Conservation (phyloP, 768 basidiomycete species). For the Asterophora parasitica region DNA sequence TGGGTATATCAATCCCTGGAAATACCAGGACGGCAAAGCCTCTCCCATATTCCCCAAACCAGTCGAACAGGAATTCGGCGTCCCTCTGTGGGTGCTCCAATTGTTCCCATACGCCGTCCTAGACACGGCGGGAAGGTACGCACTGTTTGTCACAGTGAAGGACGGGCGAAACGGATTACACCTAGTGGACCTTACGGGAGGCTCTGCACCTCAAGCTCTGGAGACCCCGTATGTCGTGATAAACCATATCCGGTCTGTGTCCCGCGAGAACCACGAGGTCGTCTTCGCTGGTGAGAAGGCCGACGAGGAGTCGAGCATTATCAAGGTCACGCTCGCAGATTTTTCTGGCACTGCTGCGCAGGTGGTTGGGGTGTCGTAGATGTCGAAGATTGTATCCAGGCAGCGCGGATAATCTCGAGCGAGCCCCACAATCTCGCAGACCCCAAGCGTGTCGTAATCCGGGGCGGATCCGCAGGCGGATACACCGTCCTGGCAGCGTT, state of each 20-base stretch:
- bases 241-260: slow-evolving; percentile 29
- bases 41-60: slow-evolving; percentile 37
- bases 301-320: slow-evolving; percentile 31
- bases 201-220: slow-evolving; percentile 26
- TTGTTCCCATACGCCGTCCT: slow-evolving; percentile 43
- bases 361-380: slow-evolving; percentile 75
- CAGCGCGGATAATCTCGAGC: slow-evolving; percentile 44
- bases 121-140: slow-evolving; percentile 27
- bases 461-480: slow-evolving; percentile 72
- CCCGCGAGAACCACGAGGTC: slow-evolving; percentile 23
- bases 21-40: slow-evolving; percentile 30
- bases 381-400: slow-evolving; percentile 58
- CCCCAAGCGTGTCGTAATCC: slow-evolving; percentile 56
- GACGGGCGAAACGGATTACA: slow-evolving; percentile 38
- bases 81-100: slow-evolving; percentile 53
- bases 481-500: slow-evolving; percentile 56
- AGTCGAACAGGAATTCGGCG: slow-evolving; percentile 50
- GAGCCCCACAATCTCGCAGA: slow-evolving; percentile 55
- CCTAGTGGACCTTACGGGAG: slow-evolving; percentile 30
- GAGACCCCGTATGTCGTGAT: slow-evolving; percentile 41
- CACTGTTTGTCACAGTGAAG: slow-evolving; percentile 34
- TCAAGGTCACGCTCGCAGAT: slow-evolving; percentile 30
- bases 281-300: slow-evolving; percentile 42
- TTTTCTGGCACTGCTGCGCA: slow-evolving; percentile 18
- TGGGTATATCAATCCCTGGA: slow-evolving; percentile 68